Evolutionary conservation across 2,329 filamentous ascomycete genomes (phyloP).

Genomic region (Exophiala calicioides): DNA sequence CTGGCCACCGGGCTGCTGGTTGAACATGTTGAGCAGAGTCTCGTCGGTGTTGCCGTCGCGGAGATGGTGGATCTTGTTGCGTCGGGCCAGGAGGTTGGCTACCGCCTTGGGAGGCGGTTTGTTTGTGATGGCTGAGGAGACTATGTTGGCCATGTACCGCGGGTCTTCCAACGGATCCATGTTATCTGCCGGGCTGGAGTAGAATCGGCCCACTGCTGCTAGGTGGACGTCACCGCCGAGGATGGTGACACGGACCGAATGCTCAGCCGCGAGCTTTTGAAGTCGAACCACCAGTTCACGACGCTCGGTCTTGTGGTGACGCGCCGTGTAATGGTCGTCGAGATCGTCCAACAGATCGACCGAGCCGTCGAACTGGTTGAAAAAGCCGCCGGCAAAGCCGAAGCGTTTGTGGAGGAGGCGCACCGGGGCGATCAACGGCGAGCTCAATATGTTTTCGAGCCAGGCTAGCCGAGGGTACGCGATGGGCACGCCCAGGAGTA

Average conservation of each 20-base stretch:
- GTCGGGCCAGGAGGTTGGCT: constrained; percentile 62
- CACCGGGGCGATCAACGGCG: constrained; percentile 82
- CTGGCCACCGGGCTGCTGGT: constrained; percentile 59
- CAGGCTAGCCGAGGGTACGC: constrained; percentile 76
- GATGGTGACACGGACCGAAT: constrained; percentile 62
- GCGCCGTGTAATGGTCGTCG: constrained; percentile 79
- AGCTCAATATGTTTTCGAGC: constrained; percentile 88
- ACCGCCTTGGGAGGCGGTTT: constrained; percentile 66
- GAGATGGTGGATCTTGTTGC: constrained; percentile 67
- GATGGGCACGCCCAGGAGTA: constrained; percentile 72
- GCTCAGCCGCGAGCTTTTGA: constrained; percentile 58
- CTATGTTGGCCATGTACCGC: constrained; percentile 65
- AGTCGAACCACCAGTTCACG: constrained; percentile 67
- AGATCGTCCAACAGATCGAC: constrained; percentile 66
- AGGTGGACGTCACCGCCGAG: constrained; percentile 63
- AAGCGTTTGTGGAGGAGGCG: constrained; percentile 90
- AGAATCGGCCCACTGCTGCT: constrained; percentile 65
- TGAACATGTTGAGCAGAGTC: constrained; percentile 63
- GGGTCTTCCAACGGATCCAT: constrained; percentile 60
- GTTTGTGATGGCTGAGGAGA: constrained; percentile 67
- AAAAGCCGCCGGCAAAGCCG: constrained; percentile 78
- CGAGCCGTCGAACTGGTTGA: constrained; percentile 88
- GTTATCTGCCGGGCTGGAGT: constrained; percentile 59
- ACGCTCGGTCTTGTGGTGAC: constrained; percentile 87
- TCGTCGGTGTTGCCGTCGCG: constrained; percentile 62